Conservation (phyloP, 805 yeast species). For the Metschnikowia lunata region DNA sequence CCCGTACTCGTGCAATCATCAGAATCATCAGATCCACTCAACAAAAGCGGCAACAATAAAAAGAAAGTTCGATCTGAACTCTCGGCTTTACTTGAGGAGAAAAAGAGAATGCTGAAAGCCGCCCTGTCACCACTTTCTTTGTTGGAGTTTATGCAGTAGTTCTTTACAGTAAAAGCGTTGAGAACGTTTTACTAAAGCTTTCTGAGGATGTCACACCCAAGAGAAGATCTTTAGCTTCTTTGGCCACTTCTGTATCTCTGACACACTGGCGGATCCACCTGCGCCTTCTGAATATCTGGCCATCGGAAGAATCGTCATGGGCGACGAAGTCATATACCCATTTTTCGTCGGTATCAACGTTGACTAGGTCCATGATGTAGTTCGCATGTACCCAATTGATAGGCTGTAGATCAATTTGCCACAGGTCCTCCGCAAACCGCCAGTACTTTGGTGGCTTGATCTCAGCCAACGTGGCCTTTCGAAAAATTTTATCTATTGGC, state of each 20-base stretch:
- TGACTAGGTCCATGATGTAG: constrained; percentile 47
- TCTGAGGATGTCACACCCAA: constrained; percentile 7
- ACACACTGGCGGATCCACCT: constrained; percentile 56
- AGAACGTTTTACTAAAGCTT: constrained; percentile 11
- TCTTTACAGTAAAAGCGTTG: constrained; percentile 11
- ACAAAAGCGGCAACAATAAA: constrained; percentile 32
- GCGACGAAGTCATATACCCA: constrained; percentile 70
- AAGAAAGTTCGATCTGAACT: constrained; percentile 40
- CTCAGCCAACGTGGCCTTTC: constrained; percentile 24
- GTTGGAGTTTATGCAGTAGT: constrained; percentile 43
- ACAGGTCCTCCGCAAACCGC: constrained; percentile 46
- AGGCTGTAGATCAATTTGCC: constrained; percentile 68
- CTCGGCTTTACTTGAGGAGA: constrained; percentile 40
- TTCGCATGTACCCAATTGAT: constrained; percentile 56
- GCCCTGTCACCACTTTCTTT: constrained; percentile 39
- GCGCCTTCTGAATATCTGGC: constrained; percentile 53
- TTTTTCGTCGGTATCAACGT: constrained; percentile 68
- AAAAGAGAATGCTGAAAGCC: constrained; percentile 26
- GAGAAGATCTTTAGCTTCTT: constrained; percentile 3
- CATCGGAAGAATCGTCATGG: constrained; percentile 14
- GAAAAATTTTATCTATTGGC: constrained; percentile 1
- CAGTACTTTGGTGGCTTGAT: constrained; percentile 59
- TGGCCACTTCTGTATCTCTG: constrained; percentile 9
- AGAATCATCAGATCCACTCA: background rate
- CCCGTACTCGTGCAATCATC: background rate